Evolutionary conservation across 768 basidiomycete species (phyloP).

Genomic region (Suillus subluteus): DNA sequence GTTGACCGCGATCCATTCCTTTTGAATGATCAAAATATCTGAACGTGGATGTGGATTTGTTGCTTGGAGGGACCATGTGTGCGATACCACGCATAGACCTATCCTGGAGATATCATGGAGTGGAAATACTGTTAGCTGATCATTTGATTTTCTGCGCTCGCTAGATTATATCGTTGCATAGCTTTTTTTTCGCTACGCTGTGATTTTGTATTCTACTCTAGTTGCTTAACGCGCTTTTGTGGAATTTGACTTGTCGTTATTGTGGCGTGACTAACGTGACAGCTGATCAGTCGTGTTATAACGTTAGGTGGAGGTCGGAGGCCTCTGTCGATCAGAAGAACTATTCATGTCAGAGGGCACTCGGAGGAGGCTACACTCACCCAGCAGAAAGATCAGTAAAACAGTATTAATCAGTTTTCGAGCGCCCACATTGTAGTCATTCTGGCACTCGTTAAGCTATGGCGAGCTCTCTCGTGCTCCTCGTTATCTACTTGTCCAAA

Average conservation of each 20-base stretch:
- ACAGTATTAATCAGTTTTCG: neutral
- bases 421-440: neutral
- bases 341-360: neutral
- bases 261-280: neutral
- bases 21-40: neutral
- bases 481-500: neutral
- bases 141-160: neutral
- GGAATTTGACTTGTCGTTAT: neutral
- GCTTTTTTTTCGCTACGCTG: neutral
- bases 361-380: neutral
- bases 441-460: neutral
- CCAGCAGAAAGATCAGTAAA: neutral
- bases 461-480: neutral
- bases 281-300: neutral
- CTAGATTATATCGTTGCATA: neutral
- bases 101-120: neutral
- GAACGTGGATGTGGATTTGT: neutral
- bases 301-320: neutral
- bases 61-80: conserved; percentile 6
- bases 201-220: neutral
- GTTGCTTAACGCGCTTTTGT: neutral
- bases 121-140: neutral
- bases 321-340: neutral
- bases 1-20: neutral
- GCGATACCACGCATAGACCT: conserved; percentile 7